A percentile compares a stretch with the other conserved stretches of the same genome.
phyloP scores from a whole-genome alignment of 164 flowering plant genomes.

The Annona cherimola region DNA sequence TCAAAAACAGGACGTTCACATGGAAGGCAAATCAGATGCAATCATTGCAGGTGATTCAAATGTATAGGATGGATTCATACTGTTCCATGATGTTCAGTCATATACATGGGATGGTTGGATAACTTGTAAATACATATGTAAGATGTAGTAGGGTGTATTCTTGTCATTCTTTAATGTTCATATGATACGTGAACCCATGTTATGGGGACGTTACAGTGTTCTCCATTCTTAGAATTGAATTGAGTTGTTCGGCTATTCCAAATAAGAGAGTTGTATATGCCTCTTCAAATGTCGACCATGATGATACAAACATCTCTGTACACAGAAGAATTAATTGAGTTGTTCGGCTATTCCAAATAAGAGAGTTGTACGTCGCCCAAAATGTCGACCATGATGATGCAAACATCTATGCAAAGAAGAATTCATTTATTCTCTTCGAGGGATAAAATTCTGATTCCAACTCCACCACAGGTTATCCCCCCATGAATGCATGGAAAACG shows the following conservation, averaged over 20 bases:
- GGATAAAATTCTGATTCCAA: no score
- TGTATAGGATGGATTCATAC: neutral
- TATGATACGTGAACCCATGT: conserved; percentile 1
- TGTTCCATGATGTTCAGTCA: neutral
- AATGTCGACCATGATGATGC: no score
- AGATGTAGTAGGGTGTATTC: conserved; percentile 2
- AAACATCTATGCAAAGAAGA: no score
- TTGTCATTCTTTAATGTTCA: conserved; percentile 11
- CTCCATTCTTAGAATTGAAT: neutral
- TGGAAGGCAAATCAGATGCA: neutral
- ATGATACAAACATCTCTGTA: no score
- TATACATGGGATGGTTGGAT: neutral
- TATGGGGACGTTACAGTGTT: neutral
- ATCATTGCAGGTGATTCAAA: neutral
- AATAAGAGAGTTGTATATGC: neutral
- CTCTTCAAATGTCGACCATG: neutral
- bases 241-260: neutral
- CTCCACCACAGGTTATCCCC: no score
- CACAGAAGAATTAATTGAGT: no score
- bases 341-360: neutral
- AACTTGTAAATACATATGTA: conserved; percentile 4
- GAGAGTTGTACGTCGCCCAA: neutral
- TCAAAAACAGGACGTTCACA: neutral
- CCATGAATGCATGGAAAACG: no score
- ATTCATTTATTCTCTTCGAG: no score